Conservation (phyloP, 2,329 filamentous ascomycete species). For the Fusarium torulosum region DNA sequence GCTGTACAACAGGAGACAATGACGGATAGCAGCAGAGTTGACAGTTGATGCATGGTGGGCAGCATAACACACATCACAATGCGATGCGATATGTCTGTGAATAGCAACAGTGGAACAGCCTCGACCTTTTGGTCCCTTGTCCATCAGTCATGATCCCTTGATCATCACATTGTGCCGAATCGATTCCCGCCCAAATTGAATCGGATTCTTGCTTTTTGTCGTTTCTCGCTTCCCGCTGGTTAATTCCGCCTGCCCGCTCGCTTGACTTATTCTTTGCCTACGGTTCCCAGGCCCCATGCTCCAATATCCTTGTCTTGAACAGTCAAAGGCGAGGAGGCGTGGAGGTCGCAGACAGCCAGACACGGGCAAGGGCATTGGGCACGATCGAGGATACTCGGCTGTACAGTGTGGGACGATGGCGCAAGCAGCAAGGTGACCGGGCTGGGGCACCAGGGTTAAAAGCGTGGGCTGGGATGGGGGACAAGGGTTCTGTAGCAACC, state of each 20-base stretch:
- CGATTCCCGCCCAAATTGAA: constrained; percentile 32
- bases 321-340: constrained; percentile 47
- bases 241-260: constrained; percentile 27
- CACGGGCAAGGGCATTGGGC: constrained; percentile 45
- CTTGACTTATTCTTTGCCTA: constrained; percentile 27
- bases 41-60: constrained; percentile 20
- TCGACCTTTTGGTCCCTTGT: constrained; percentile 31
- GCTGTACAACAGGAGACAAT: constrained; percentile 21
- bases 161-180: constrained; percentile 31
- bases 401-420: constrained; percentile 51
- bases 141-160: constrained; percentile 34
- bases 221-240: constrained; percentile 25
- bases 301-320: constrained; percentile 40
- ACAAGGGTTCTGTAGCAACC: constrained; percentile 44
- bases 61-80: constrained; percentile 26
- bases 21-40: constrained; percentile 16
- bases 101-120: constrained; percentile 20
- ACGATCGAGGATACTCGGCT: constrained; percentile 48
- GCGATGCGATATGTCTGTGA: constrained; percentile 25
- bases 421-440: constrained; percentile 47
- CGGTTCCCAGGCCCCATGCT: constrained; percentile 17
- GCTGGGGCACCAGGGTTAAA: constrained; percentile 43
- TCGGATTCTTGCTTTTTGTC: constrained; percentile 27
- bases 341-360: constrained; percentile 46
- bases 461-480: constrained; percentile 41